Conservation (phyloP, 192 early-diverging fungal genomes). For the Gigaspora rosea region DNA sequence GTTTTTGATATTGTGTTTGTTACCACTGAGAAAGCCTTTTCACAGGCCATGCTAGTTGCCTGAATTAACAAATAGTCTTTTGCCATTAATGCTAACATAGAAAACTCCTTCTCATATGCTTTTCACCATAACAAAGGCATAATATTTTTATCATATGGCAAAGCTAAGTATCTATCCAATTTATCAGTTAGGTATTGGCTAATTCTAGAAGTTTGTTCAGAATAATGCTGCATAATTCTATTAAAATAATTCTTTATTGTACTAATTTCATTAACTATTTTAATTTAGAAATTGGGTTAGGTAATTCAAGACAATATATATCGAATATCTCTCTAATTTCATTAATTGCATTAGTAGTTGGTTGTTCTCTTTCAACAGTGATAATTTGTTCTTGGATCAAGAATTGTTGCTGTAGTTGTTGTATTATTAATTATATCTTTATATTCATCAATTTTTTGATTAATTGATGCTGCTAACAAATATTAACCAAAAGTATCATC, state of each 20-base stretch:
- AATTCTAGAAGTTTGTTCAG: too few species aligned
- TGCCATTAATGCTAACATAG: neutral
- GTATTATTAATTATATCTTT: neutral
- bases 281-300: neutral
- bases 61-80: constrained; percentile 10
- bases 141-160: neutral
- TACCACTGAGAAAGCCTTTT: neutral
- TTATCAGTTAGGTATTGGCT: too few species aligned
- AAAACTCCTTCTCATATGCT: neutral
- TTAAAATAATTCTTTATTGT: neutral
- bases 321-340: neutral
- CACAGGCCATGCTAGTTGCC: neutral
- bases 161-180: too few species aligned
- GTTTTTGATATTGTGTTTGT: neutral
- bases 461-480: too few species aligned
- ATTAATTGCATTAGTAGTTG: too few species aligned
- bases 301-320: neutral
- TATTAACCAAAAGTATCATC: neutral
- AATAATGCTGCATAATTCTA: too few species aligned
- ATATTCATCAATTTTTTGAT: neutral
- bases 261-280: neutral
- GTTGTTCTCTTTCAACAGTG: too few species aligned
- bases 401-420: too few species aligned
- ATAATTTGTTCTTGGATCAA: too few species aligned
- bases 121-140: neutral